Conservation (phyloP, 495 filamentous ascomycete genomes). For the Halenospora varia region DNA sequence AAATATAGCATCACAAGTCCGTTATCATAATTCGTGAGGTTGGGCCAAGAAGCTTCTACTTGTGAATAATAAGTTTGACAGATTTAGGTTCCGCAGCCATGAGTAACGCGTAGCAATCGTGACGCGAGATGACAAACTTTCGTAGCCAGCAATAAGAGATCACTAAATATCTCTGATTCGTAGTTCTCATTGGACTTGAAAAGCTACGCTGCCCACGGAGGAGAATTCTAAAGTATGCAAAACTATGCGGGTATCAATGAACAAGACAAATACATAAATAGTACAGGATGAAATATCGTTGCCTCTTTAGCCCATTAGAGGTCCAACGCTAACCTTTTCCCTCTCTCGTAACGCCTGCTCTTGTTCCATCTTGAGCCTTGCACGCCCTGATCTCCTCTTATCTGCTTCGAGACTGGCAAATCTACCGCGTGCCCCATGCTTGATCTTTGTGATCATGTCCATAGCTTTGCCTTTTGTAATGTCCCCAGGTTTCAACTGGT, state of each 20-base stretch:
- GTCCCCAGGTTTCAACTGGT: conserved; percentile 47
- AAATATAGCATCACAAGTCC: no score
- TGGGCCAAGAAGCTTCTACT: no score
- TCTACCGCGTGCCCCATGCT: conserved; percentile 71
- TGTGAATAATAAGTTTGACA: no score
- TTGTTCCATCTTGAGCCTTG: conserved; percentile 36
- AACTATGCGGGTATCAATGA: conserved; percentile 5
- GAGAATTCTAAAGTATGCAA: no score
- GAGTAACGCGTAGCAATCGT: no score
- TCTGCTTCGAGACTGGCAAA: conserved; percentile 51
- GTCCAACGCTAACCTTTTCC: conserved; percentile 65
- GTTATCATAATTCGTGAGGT: no score
- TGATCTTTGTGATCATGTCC: conserved; percentile 92
- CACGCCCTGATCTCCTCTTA: conserved; percentile 41
- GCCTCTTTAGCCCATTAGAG: conserved; percentile 33
- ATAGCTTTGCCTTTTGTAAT: conserved; percentile 78
- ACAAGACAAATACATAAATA: conserved; percentile 4
- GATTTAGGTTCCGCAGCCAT: no score
- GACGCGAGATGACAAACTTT: no score
- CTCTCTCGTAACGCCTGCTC: conserved; percentile 37
- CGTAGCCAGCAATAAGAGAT: no score
- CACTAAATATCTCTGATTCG: no score
- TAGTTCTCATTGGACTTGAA: no score
- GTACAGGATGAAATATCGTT: not conserved
- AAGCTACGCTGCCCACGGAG: no score